Conservation (phyloP, 192 early-diverging fungal genomes). For the Entomortierella beljakovae region DNA sequence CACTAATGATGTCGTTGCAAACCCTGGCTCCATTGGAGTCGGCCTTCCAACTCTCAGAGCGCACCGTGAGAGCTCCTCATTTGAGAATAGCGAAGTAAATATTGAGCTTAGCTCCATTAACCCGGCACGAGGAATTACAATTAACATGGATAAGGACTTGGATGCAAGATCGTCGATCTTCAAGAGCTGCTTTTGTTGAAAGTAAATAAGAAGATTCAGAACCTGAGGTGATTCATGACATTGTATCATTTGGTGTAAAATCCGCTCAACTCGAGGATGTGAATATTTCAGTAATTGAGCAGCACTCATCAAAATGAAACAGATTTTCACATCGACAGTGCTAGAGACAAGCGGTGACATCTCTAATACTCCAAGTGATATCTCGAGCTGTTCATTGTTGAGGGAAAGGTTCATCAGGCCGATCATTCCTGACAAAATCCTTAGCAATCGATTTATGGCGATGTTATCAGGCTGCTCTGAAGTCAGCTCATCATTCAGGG, state of each 20-base stretch:
- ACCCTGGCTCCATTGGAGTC: too few relatives aligned
- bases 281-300: slow-evolving; percentile 44
- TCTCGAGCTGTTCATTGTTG: slow-evolving; percentile 33
- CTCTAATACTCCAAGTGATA: slow-evolving; percentile 37
- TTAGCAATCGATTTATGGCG: slow-evolving; percentile 28
- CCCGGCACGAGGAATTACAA: slow-evolving; percentile 34
- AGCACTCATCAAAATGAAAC: slow-evolving; percentile 42
- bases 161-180: slow-evolving; percentile 45
- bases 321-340: slow-evolving; percentile 42
- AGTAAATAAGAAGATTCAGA: slow-evolving; percentile 17
- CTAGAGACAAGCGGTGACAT: slow-evolving; percentile 31
- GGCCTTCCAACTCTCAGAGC: slow-evolving; percentile 30
- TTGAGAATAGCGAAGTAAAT: slow-evolving; percentile 21
- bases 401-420: slow-evolving; percentile 39
- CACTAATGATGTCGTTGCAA: not conserved
- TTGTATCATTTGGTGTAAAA: slow-evolving; percentile 22
- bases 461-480: slow-evolving; percentile 24
- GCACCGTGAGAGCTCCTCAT: slow-evolving; percentile 30
- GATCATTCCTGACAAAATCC: slow-evolving; percentile 47
- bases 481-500: slow-evolving; percentile 40
- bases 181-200: slow-evolving; percentile 27
- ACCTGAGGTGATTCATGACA: slow-evolving; percentile 39
- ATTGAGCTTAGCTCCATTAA: slow-evolving; percentile 31
- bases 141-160: slow-evolving; percentile 29
- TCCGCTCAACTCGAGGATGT: slow-evolving; percentile 12